Evolutionary conservation across 2,329 filamentous ascomycete genomes (phyloP), one percentile per base, ranked within the genome.

Genomic region (Colletotrichum euphorbiae): DNA sequence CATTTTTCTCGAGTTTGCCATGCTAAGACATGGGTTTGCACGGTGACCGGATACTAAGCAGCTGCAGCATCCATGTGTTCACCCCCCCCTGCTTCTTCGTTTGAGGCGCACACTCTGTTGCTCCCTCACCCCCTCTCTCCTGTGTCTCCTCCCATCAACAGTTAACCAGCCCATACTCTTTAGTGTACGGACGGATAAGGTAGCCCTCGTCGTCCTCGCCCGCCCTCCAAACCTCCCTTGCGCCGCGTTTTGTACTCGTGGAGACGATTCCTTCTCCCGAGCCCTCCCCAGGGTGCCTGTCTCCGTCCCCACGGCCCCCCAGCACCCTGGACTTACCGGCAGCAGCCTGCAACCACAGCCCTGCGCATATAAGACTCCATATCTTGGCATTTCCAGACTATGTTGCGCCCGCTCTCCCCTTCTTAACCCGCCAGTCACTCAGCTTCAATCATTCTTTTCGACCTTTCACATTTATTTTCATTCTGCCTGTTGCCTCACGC

Each of bases 241-340:
- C 77, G 68, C 74, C 74, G 74, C 72, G 80, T 81, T 81, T 81
- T 78, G 78, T 74, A 76, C 77, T 74, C 77, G 76, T 80, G 78
- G 79, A 75, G 79, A 77, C 75, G 71, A 71, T 63, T 62, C 62
- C 65, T 71, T 58, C 69, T 72, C 68, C 60, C 38, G 43, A 67
- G 69, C 60, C 57, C 24, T n/a, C 45, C 65, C 24, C 57, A 68
- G 64, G 65, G 56, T 70, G 65, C 48, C 72, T 73, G 74, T 72
- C 68, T 57, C 55, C 50, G 58, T 70, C 58, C 65, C 58, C 60
- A 60, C 69, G 57, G 70, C 70, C 72, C 57, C 58, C 62, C 12
- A 42, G 48, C 51, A n/a, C 69, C 71, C 61, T 60, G 61, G 33
- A 24, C 24, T 52, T 59, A 45, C 60, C 54, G 61, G 65, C 54